phyloP scores from a whole-genome alignment of 2,329 filamentous ascomycete genomes.

The Epichloe typhina region DNA sequence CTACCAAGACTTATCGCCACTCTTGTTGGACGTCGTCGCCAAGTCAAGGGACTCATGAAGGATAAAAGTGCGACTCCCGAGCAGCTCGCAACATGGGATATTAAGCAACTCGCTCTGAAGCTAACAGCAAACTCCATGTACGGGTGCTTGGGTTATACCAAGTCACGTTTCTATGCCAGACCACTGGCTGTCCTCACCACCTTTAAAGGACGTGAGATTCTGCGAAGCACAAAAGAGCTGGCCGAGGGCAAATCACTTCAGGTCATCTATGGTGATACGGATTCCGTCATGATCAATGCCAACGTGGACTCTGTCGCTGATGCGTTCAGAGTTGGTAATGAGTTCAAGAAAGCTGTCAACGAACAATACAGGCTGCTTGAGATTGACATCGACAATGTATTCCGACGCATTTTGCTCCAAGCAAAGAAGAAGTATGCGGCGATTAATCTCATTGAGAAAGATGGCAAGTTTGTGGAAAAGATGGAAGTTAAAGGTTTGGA shows the following conservation, averaged over 20 bases:
- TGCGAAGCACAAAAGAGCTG: slow-evolving; percentile 88
- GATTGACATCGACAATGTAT: slow-evolving; percentile 97
- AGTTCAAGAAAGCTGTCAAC: slow-evolving; percentile 93
- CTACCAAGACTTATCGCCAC: slow-evolving; percentile 84
- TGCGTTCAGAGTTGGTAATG: slow-evolving; percentile 78
- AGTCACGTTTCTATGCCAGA: slow-evolving; percentile 92
- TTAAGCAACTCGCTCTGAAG: slow-evolving; percentile 93
- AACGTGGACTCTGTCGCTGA: slow-evolving; percentile 89
- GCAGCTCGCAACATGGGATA: slow-evolving; percentile 89
- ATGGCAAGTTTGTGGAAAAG: slow-evolving; percentile 84
- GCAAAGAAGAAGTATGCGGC: slow-evolving; percentile 99
- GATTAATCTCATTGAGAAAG: slow-evolving; percentile 79
- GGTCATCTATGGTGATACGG: slow-evolving; percentile 97
- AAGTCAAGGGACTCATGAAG: slow-evolving; percentile 97
- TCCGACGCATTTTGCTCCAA: slow-evolving; percentile 82
- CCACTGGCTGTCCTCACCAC: slow-evolving; percentile 93
- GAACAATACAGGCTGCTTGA: slow-evolving; percentile 84
- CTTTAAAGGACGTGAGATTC: slow-evolving; percentile 93
- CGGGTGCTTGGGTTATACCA: slow-evolving; percentile 91
- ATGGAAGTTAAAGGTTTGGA: slow-evolving; percentile 97
- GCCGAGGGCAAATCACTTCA: slow-evolving; percentile 83
- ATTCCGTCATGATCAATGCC: slow-evolving; percentile 99
- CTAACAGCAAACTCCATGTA: slow-evolving; percentile 99
- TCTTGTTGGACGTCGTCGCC: slow-evolving; percentile 73
- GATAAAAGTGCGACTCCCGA: slow-evolving; percentile 75